Base-by-base conservation (phyloP, 371 early-diverging fungal genomes). In the Massospora cicadina region DNA sequence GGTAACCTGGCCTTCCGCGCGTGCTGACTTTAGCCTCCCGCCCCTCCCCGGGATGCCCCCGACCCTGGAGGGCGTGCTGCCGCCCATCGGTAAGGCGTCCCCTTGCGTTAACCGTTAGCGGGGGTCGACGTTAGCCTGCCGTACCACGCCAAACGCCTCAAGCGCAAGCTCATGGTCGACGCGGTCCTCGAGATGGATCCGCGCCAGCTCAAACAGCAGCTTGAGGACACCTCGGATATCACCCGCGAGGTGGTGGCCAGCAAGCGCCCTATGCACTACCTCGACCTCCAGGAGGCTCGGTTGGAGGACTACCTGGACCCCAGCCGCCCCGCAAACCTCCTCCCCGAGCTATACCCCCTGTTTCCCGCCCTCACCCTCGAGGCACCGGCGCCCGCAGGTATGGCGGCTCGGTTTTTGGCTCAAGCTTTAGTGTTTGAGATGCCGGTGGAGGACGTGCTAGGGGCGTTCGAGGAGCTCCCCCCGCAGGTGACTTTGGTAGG, bases 141-240 rank as follows among this genome's bases (percentile, higher is more conserved):
- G 66, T 13, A 43, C 17, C 43, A 60, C 71, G 55, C 65, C 66
- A 27, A 70, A 73, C 55, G 68, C 66, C 64, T 17, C 17, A 79
- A 83, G 63, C 82, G 85, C 64, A 78, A 79, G 58, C 70, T 86
- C 21, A 72, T 85, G 1, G 78, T 85, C 0, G 89, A 91, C 68
- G 74, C 76, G 1, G 72, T 77, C 29, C 88, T 83, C 0, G 86
- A 89, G 71, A 78, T 90, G 64, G 73, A 86, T 2, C 74, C 77
- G 61, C 76, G 73, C 12, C 74, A 76, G 31, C 72, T 87, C 27
- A 68, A 70, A 63, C 59, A 67, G 28, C 78, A 78, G 67, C 72
- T 79, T 21, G 56, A 69, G 21, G 78, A 85, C 70, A 74, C 85
- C 0, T 69, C 74, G 24, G 65, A 71, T 56, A 78, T 73, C 43